A percentile compares a stretch with the other conserved stretches of the same genome.
phyloP scores from a whole-genome alignment of 768 basidiomycete genomes.

The Auricularia sp. region DNA sequence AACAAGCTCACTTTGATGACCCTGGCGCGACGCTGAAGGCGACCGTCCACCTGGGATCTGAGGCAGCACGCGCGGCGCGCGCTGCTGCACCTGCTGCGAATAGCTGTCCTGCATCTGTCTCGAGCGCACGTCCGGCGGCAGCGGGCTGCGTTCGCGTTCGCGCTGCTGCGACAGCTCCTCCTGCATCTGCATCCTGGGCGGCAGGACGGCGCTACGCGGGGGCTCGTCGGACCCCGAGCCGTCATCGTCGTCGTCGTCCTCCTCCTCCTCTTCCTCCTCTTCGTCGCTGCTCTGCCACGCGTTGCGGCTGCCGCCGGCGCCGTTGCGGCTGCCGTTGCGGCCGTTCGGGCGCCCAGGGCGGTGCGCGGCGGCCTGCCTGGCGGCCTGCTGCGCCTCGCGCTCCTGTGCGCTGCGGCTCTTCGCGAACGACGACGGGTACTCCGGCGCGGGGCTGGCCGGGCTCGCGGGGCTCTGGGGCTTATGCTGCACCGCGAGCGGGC shows the following conservation, averaged over 20 bases:
- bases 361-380: conserved; percentile 66
- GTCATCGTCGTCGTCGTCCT: conserved; percentile 33
- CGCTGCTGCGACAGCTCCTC: neutral
- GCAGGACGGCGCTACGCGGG: neutral
- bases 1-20: conserved; percentile 23
- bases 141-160: neutral
- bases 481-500: conserved; percentile 17
- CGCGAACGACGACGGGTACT: conserved; percentile 81
- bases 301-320: conserved; percentile 30
- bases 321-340: conserved; percentile 26
- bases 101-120: neutral
- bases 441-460: conserved; percentile 14
- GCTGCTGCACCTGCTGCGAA: conserved; percentile 35
- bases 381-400: conserved; percentile 77
- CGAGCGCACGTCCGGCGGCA: neutral
- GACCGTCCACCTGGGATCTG: conserved; percentile 26
- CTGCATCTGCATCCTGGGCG: neutral
- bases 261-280: conserved; percentile 72
- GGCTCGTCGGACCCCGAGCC: conserved; percentile 3
- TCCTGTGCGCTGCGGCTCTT: conserved; percentile 76
- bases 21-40: neutral
- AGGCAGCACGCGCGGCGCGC: conserved; percentile 55
- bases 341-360: conserved; percentile 56
- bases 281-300: conserved; percentile 70
- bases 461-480: conserved; percentile 15